Base-by-base conservation (phyloP, 1,139 yeast species). In the Groenewaldozyma sp. region DNA sequence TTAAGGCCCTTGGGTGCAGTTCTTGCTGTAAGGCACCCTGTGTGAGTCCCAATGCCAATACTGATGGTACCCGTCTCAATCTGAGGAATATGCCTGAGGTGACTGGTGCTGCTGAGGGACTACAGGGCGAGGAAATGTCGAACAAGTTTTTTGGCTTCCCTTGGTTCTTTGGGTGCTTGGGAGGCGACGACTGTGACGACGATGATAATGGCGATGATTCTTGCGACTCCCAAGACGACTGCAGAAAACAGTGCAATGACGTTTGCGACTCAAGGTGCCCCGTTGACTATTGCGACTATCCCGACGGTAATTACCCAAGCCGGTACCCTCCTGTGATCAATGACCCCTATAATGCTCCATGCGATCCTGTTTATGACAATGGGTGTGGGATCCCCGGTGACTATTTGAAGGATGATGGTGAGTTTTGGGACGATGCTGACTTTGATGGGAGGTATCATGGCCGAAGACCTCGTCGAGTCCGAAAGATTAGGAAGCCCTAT, bases 261-360 rank as follows among this genome's bases (percentile, higher is more conserved):
- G 28, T 27, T 37, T 34, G 33, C 22, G 33, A 29, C 22, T 29
- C 33, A 16, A 29, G 33, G 18, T 29, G 33, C 17, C 33, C 33
- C 10, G 22, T 29, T 16, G 33, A 29, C 22, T 29, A 37, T 31
- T 26, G 35, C 14, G 33, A 36, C 10, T 9, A 11, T 20, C 22
- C 16, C 17, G 35, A 31, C 26, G 6, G 28, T 9, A 16, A 13
- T 13, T 7, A 24, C 24, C 27, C n/a, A 11, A 7, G n/a, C 6
- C 21, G 32, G 20, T 31, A 26, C 13, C 17, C 17, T 24, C 9
- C n/a, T n/a, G n/a, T n/a, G n/a, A n/a, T n/a, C n/a, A n/a, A n/a
- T n/a, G n/a, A n/a, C n/a, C n/a, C n/a, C n/a, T n/a, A n/a, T n/a
- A n/a, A 35, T 18, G 7, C 13, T 13, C 18, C n/a, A 13, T 9